phyloP scores from a whole-genome alignment of 345 rosid genomes.

The Salix arbutifolia region DNA sequence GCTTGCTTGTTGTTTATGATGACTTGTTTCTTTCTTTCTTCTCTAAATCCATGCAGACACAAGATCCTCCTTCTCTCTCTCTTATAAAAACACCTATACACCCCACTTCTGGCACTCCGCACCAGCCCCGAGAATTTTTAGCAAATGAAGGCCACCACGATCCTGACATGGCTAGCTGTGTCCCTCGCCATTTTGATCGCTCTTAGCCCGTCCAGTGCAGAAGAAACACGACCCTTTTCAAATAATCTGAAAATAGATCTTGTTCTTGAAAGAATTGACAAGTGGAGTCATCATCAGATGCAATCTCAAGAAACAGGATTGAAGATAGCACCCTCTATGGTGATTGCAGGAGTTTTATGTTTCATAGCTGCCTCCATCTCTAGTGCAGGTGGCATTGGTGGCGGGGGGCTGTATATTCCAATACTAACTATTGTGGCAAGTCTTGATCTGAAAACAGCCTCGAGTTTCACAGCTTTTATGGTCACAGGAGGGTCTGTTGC shows the following conservation, averaged over 20 bases:
- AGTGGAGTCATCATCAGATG: conserved; percentile 33
- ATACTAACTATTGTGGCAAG: conserved; percentile 64
- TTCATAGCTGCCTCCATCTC: conserved; percentile 73
- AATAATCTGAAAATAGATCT: conserved; percentile 9
- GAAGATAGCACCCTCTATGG: conserved; percentile 34
- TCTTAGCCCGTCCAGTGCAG: conserved; percentile 22
- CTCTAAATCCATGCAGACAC: not conserved
- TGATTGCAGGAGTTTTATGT: conserved; percentile 51
- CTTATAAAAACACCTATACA: not conserved
- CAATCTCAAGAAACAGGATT: conserved; percentile 28
- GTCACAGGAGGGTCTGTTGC: conserved; percentile 86
- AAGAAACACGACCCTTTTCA: conserved; percentile 18
- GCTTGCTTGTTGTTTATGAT: not conserved
- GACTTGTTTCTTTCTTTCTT: not conserved
- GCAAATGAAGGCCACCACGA: conserved; percentile 5
- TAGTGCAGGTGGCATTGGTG: conserved; percentile 92
- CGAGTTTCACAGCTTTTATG: conserved; percentile 85
- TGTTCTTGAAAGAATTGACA: conserved; percentile 22
- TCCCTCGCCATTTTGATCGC: conserved; percentile 23
- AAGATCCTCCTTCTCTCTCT: not conserved
- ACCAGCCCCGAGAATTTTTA: not conserved
- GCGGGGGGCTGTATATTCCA: conserved; percentile 83
- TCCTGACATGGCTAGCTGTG: conserved; percentile 13
- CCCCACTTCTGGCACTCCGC: not conserved
- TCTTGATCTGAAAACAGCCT: conserved; percentile 72